phyloP scores from a whole-genome alignment of 1,284 basidiomycete species.

The Trametes hirsuta region DNA sequence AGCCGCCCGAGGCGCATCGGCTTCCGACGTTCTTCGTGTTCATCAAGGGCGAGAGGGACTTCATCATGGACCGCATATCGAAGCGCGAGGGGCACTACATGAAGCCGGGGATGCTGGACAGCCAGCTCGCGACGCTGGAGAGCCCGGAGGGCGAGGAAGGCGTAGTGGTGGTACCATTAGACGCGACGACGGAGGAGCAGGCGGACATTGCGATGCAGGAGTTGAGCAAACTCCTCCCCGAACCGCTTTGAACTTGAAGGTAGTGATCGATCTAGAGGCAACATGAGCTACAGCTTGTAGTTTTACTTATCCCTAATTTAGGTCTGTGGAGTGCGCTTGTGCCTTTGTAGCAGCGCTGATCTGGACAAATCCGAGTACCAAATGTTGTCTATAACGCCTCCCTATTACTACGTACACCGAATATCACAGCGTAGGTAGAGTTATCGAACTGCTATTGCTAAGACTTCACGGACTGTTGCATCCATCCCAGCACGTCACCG shows the following conservation, averaged over 20 bases:
- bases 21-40: constrained; percentile 83
- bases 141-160: constrained; percentile 71
- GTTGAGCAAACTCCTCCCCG: constrained; percentile 31
- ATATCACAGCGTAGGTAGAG: no score
- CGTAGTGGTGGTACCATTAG: constrained; percentile 68
- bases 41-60: constrained; percentile 69
- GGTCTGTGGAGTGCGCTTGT: no score
- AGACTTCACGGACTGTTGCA: no score
- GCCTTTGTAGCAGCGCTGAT: no score
- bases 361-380: no score
- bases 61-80: constrained; percentile 73
- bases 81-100: constrained; percentile 85
- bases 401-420: no score
- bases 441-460: no score
- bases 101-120: constrained; percentile 87
- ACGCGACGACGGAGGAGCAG: constrained; percentile 62
- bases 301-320: no score
- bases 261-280: no score
- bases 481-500: not conserved
- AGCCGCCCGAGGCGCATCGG: constrained; percentile 28
- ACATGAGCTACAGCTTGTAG: no score
- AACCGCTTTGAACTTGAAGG: constrained; percentile 9
- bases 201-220: constrained; percentile 44
- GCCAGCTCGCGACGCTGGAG: constrained; percentile 83
- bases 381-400: no score